Base-by-base conservation (phyloP, 352 stramenopile genomes). In the Globisporangium cylindrosporum region DNA sequence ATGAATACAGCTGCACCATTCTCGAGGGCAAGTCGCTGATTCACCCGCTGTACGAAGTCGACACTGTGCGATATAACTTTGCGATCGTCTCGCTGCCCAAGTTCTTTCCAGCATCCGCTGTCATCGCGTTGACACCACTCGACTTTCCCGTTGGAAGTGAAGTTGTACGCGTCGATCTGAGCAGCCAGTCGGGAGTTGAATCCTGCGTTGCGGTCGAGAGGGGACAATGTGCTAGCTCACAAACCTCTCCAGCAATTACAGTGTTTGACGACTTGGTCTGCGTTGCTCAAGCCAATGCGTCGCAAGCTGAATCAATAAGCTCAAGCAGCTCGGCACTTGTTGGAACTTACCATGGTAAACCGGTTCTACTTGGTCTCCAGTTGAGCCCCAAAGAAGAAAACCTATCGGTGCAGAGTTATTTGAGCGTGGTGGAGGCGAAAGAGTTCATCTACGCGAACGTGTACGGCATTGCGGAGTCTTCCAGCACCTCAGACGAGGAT, bases 371-470 rank as follows among this genome's bases (percentile, higher is more conserved):
- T 10, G 61, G 61, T 1, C 20, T 66, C 29, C 58, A 49, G 27
- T 15, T 20, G 9, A 10, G 3, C 29, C 5, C 2, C 9, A 4
- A 5, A 29, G 55, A 15, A 6, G 32, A 20, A 60, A 4, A 3
- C 5, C 10, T 9, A 9, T 5, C 6, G 3, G 29, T 32, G 4
- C 5, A 41, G 14, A 61, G 18, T 15, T 61, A 48, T n/a, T 20
- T 32, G 2, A 61, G 32, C 29, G 9, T 66, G 10, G 0, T 53
- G 4, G 12, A 58, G 5, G 29, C 51, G 7, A 10, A 2, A 10
- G 46, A 59, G 4, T 60, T 67, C 36, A 49, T 67, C 12, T 54
- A 60, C 48, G 22, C 32, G 15, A 20, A 66, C 51, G 49, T 22
- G 7, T 6, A 34, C 10, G 49, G 60, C 34, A 38, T 38, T 10